phyloP scores from a whole-genome alignment of 176 grass and related monocot genomes.

The Stipa capillata region DNA sequence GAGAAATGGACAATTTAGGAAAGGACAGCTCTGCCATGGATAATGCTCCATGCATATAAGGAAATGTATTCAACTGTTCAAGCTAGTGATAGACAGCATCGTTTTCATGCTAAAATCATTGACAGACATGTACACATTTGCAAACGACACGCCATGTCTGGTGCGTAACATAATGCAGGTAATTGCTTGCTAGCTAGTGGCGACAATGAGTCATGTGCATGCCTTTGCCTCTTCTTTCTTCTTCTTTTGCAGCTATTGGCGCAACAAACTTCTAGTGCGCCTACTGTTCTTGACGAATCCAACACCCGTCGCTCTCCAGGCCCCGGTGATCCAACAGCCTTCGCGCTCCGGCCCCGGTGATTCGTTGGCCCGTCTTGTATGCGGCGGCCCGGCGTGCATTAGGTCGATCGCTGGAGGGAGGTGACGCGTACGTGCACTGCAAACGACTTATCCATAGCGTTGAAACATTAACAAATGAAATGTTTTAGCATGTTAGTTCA shows the following conservation, averaged over 20 bases:
- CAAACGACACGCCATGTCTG: too few species aligned
- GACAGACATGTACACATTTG: too few species aligned
- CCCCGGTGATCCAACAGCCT: not conserved
- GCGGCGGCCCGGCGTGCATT: constrained; percentile 17
- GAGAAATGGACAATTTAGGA: too few species aligned
- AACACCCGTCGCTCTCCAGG: not conserved
- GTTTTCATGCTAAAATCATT: too few species aligned
- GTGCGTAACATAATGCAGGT: too few species aligned
- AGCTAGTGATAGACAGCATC: too few species aligned
- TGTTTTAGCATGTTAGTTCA: not conserved
- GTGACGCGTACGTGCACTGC: not conserved
- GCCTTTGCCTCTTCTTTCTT: not conserved
- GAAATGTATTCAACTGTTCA: too few species aligned
- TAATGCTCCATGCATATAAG: too few species aligned
- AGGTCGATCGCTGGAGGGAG: not conserved
- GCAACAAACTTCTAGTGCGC: constrained; percentile 7
- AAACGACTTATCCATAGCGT: not conserved
- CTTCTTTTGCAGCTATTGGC: not conserved
- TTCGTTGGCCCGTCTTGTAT: not conserved
- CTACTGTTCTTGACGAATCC: constrained; percentile 20
- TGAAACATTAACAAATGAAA: not conserved
- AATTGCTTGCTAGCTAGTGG: too few species aligned
- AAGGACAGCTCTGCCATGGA: too few species aligned
- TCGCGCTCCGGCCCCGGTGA: not conserved
- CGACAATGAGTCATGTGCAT: too few species aligned